Evolutionary conservation across 352 stramenopile species (phyloP).

Genomic region (Plasmopara viticola): DNA sequence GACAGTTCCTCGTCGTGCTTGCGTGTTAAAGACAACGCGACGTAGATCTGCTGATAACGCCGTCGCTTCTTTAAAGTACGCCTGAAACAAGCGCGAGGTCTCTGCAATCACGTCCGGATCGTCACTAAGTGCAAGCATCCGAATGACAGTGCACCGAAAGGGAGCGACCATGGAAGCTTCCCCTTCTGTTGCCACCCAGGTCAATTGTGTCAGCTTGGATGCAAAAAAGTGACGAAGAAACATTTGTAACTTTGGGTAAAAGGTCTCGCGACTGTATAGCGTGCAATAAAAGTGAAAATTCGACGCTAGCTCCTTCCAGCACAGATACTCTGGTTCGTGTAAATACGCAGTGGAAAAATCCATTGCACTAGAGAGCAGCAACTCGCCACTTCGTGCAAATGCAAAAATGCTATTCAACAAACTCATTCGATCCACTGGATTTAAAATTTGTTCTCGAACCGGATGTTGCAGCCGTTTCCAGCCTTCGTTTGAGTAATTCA

Average conservation of each 20-base stretch:
- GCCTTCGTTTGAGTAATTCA: slow-evolving; percentile 87
- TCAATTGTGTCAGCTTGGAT: slow-evolving; percentile 44
- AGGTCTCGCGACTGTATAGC: slow-evolving; percentile 53
- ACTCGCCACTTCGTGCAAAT: slow-evolving; percentile 69
- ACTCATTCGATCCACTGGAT: slow-evolving; percentile 87
- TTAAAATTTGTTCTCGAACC: slow-evolving; percentile 50
- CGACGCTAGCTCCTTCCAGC: slow-evolving; percentile 72
- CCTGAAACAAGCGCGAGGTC: slow-evolving; percentile 44
- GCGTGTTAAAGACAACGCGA: slow-evolving; percentile 54
- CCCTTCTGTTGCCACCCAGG: slow-evolving; percentile 32
- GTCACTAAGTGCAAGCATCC: slow-evolving; percentile 56
- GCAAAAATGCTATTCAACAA: slow-evolving; percentile 92
- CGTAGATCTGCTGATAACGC: slow-evolving; percentile 55
- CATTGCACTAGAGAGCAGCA: slow-evolving; percentile 47
- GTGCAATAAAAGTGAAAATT: slow-evolving; percentile 57
- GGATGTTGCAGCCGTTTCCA: slow-evolving; percentile 74
- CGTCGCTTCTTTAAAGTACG: slow-evolving; percentile 46
- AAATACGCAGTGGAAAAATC: slow-evolving; percentile 62
- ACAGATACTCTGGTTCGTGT: slow-evolving; percentile 57
- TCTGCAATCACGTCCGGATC: slow-evolving; percentile 46
- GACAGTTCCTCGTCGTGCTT: slow-evolving; percentile 39
- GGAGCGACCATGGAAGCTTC: slow-evolving; percentile 47
- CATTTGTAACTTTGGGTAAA: slow-evolving; percentile 51
- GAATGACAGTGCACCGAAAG: slow-evolving; percentile 68
- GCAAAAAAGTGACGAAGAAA: slow-evolving; percentile 63